Percentiles rank a stretch among this genome's conserved stretches.
These are phyloP conservation scores for Sugiyamaella novakii DNA, from an alignment of 1,139 yeast genomes.

Conservation along the genomic window DNA sequence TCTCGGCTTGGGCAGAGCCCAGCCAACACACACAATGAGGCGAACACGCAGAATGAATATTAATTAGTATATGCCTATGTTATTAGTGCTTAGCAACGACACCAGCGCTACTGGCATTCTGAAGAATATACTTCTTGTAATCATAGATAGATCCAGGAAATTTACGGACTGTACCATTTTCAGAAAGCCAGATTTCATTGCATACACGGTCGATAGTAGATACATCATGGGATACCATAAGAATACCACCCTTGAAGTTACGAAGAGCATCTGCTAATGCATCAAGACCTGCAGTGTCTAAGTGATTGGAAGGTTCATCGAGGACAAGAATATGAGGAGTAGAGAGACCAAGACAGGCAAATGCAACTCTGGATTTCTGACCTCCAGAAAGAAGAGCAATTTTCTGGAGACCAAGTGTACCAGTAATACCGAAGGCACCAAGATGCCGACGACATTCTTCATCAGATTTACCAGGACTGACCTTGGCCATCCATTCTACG, in stretches of 20 bases:
- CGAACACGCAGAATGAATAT: too few species aligned
- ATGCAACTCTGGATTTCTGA: slow-evolving; percentile 97
- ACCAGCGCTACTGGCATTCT: slow-evolving; percentile 78
- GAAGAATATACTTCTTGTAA: slow-evolving; percentile 84
- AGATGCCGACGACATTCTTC: slow-evolving; percentile 96
- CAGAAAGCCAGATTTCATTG: slow-evolving; percentile 94
- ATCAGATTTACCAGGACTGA: slow-evolving; percentile 91
- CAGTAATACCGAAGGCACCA: slow-evolving; percentile 97
- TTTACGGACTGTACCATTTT: slow-evolving; percentile 73
- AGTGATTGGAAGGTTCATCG: slow-evolving; percentile 98
- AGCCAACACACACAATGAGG: too few species aligned
- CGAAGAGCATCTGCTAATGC: slow-evolving; percentile 88
- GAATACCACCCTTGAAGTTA: slow-evolving; percentile 89
- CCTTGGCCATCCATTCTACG: slow-evolving; percentile 89
- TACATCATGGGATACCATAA: slow-evolving; percentile 98
- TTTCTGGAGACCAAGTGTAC: slow-evolving; percentile 87
- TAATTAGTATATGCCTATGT: too few species aligned
- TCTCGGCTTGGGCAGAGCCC: slow-evolving; percentile 1
- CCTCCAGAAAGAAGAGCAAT: slow-evolving; percentile 94
- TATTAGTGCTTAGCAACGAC: slow-evolving; percentile 77
- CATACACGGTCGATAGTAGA: slow-evolving; percentile 84
- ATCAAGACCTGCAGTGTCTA: slow-evolving; percentile 97
- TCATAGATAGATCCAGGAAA: slow-evolving; percentile 84
- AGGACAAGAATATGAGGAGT: slow-evolving; percentile 91
- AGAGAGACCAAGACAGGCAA: slow-evolving; percentile 87